Evolutionary conservation across 2,329 filamentous ascomycete genomes (phyloP).

Genomic region (Cladophialophora bantiana): DNA sequence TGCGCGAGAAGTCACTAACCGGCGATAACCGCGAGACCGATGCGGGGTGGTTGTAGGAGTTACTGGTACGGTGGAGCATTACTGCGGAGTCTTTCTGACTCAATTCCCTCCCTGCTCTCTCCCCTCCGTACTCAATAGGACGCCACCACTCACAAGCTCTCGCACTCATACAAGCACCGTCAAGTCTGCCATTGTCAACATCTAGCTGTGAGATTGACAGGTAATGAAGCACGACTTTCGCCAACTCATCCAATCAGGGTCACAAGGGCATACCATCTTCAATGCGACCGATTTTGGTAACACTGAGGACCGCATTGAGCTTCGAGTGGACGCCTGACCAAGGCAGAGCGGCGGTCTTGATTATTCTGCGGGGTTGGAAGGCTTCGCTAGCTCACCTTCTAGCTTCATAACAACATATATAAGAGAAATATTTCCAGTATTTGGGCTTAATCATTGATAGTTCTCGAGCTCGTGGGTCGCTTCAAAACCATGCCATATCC

Average conservation of each 20-base stretch:
- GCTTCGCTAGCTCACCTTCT: neutral
- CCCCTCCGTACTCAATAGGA: neutral
- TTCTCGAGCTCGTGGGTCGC: neutral
- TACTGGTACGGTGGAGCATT: neutral
- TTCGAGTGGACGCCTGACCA: neutral
- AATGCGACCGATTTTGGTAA: neutral
- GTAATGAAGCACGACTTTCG: neutral
- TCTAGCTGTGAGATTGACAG: neutral
- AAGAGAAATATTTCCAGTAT: neutral
- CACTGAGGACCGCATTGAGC: neutral
- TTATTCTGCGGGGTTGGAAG: neutral
- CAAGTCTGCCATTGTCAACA: neutral
- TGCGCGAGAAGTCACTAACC: neutral
- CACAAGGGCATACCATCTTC: neutral
- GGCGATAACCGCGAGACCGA: neutral
- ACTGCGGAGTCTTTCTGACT: too few species aligned
- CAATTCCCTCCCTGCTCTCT: too few species aligned
- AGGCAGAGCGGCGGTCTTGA: neutral
- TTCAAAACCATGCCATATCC: conserved; percentile 21
- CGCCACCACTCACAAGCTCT: neutral
- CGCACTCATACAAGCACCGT: neutral
- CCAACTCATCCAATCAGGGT: neutral
- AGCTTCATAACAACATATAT: neutral
- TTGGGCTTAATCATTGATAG: neutral
- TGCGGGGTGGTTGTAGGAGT: neutral